Conservation (phyloP, 2,329 filamentous ascomycete genomes). For the Colletotrichum graminicola region DNA sequence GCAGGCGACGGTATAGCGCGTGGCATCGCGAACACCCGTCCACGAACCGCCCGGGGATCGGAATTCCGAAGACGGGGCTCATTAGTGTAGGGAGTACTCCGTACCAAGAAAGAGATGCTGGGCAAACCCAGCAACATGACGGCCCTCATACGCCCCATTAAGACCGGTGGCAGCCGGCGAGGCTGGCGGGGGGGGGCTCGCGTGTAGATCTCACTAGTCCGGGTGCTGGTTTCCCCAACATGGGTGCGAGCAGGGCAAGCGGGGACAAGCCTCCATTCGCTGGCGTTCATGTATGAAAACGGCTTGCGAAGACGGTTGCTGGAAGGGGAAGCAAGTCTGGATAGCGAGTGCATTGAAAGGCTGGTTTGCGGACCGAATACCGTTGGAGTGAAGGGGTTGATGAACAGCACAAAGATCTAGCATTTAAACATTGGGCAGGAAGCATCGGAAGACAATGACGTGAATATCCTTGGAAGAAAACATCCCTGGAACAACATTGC, state of each 20-base stretch:
- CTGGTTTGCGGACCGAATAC: background rate
- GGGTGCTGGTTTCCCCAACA: no score
- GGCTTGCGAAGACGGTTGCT: no score
- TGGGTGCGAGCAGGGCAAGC: no score
- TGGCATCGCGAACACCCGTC: constrained; percentile 56
- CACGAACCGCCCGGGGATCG: constrained; percentile 61
- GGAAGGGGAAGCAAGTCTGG: background rate
- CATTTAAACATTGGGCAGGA: background rate
- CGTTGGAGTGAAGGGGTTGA: background rate
- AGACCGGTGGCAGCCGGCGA: constrained; percentile 16
- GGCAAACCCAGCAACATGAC: constrained; percentile 51
- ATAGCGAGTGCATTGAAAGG: background rate
- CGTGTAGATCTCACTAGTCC: no score
- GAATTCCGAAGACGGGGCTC: constrained; percentile 62
- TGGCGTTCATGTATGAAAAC: no score
- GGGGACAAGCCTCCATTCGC: no score
- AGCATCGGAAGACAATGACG: background rate
- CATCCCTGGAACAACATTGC: background rate
- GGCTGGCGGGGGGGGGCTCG: background rate
- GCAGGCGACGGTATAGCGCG: constrained; percentile 58
- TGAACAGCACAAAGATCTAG: background rate
- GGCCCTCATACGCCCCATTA: constrained; percentile 57
- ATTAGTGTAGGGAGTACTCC: constrained; percentile 64
- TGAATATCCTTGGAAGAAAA: background rate
- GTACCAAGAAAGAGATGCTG: constrained; percentile 61